Percentiles rank a stretch among this genome's conserved stretches.
Conservation (phyloP, 2,329 filamentous ascomycete species). For the Elsinoe fawcettii region DNA sequence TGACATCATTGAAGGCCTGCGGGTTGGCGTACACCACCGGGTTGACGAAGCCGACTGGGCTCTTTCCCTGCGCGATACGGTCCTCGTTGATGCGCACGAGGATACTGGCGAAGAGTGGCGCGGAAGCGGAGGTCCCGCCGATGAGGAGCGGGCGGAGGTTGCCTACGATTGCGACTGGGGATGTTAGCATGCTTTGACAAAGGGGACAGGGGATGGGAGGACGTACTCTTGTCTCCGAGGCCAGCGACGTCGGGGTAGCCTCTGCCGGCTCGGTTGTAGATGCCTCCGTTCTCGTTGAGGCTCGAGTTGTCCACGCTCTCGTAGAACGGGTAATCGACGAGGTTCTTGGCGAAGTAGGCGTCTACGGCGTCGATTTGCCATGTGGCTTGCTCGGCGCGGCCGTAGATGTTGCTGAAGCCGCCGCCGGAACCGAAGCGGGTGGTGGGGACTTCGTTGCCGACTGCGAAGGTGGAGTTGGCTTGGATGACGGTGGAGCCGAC, state of each 20-base stretch:
- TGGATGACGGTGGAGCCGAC: slow-evolving; percentile 31
- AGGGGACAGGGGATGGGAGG: not conserved
- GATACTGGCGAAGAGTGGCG: slow-evolving; percentile 17
- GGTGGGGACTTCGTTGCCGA: slow-evolving; percentile 33
- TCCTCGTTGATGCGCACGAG: slow-evolving; percentile 19
- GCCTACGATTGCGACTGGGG: slow-evolving; percentile 31
- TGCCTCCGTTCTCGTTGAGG: slow-evolving; percentile 21
- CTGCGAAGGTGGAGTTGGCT: slow-evolving; percentile 28
- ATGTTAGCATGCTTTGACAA: not conserved
- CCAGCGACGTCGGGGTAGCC: slow-evolving; percentile 36
- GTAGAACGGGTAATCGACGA: slow-evolving; percentile 25
- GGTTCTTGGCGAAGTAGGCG: slow-evolving; percentile 28
- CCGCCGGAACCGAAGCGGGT: slow-evolving; percentile 38
- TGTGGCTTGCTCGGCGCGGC: slow-evolving; percentile 19
- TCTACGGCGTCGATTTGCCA: slow-evolving; percentile 35
- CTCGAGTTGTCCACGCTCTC: slow-evolving; percentile 20
- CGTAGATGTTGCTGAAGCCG: slow-evolving; percentile 31
- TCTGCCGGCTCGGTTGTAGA: slow-evolving; percentile 27
- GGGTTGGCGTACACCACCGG: slow-evolving; percentile 23
- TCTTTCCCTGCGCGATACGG: slow-evolving; percentile 19
- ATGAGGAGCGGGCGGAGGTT: slow-evolving; percentile 29
- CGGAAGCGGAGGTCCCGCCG: slow-evolving; percentile 18
- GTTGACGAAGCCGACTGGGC: slow-evolving; percentile 22
- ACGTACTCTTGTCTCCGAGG: slow-evolving; percentile 22
- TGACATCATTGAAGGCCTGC: slow-evolving; percentile 22